Base-by-base conservation (phyloP, 768 basidiomycete genomes). In the Trametes cinnabarina region DNA sequence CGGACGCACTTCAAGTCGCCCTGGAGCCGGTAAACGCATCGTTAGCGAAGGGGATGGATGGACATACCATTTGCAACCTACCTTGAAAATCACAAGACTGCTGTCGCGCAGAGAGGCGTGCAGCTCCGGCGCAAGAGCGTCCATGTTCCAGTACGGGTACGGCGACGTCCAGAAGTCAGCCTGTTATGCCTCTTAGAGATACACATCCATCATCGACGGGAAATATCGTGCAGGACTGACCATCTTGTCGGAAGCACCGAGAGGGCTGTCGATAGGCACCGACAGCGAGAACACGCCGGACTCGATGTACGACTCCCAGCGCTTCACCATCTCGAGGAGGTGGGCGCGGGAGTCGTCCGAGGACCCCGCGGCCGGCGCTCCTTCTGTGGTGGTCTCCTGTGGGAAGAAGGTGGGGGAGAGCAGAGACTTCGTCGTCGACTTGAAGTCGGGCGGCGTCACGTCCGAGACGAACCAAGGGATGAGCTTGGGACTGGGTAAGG, bases 381-480 rank as follows among this genome's bases (percentile, higher is more conserved):
- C 46, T n/a, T 47, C 60, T 3, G 55, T 32, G 1, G 50, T 59
- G 22, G 26, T 37, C 15, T 58, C 52, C 20, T 71, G 57, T 10
- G 71, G 57, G 66, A 88, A 85, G 77, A 95, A 94, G 10, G 83
- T 74, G 2, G 82, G 76, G 42, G 85, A 79, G 42, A 87, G 78
- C 1, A 94, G 76, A 7, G 77, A 77, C 2, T 69, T 51, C 55
- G 95, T 79, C 0, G 84, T 81, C 47, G 76, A 71, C 23, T 69
- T 64, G 71, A 97, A 97, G 71, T 99, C 96, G 23, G 79, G 74
- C 1, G 96, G 94, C 4, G 91, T 90, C 25, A 95, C 94, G 69
- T 97, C 93, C 11, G 91, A 94, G 44, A 98, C 95, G 69, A 98
- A 99, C 94, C 96, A 99, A 0, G 95, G 95, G 50, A 98, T 89